These are phyloP conservation scores for Poronia punctata DNA, from an alignment of 495 filamentous ascomycete genomes.

Conservation along the genomic window DNA sequence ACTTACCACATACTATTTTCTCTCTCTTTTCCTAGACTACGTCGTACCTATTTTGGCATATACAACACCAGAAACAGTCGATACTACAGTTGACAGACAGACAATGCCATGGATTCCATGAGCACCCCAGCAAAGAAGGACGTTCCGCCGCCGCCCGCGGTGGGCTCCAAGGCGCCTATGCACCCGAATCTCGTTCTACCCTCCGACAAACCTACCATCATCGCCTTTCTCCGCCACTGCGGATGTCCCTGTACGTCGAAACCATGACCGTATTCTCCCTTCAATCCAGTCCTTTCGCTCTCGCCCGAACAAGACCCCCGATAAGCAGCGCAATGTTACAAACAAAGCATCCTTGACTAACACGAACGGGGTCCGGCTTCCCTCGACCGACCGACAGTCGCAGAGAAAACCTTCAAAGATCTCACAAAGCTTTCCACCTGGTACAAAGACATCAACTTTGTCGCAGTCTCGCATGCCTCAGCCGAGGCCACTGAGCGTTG, in stretches of 20 bases:
- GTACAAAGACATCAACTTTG: slow-evolving; percentile 44
- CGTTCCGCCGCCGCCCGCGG: slow-evolving; percentile 30
- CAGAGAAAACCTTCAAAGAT: slow-evolving; percentile 50
- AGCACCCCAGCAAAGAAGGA: slow-evolving; percentile 24
- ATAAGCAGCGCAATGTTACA: background rate
- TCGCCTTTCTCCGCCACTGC: slow-evolving; percentile 55
- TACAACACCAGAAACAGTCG: slow-evolving; percentile 20
- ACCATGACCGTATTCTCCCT: background rate
- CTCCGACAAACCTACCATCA: slow-evolving; percentile 38
- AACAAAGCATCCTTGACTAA: background rate
- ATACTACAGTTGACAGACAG: too few species aligned
- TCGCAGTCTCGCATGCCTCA: slow-evolving; percentile 54
- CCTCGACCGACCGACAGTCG: slow-evolving; percentile 25
- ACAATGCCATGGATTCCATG: slow-evolving; percentile 29
- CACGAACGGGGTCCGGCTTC: background rate
- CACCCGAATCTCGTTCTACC: slow-evolving; percentile 39
- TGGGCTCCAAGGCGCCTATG: slow-evolving; percentile 43
- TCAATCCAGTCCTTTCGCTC: background rate
- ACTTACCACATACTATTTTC: too few species aligned
- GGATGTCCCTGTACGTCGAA: slow-evolving; percentile 51
- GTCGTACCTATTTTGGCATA: slow-evolving; percentile 5
- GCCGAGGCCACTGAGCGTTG: slow-evolving; percentile 44
- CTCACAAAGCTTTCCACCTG: slow-evolving; percentile 37
- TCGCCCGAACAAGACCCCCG: background rate
- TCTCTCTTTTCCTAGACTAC: background rate